Evolutionary conservation across 257 asterid species (phyloP).

Genomic region (Cordia subcordata): DNA sequence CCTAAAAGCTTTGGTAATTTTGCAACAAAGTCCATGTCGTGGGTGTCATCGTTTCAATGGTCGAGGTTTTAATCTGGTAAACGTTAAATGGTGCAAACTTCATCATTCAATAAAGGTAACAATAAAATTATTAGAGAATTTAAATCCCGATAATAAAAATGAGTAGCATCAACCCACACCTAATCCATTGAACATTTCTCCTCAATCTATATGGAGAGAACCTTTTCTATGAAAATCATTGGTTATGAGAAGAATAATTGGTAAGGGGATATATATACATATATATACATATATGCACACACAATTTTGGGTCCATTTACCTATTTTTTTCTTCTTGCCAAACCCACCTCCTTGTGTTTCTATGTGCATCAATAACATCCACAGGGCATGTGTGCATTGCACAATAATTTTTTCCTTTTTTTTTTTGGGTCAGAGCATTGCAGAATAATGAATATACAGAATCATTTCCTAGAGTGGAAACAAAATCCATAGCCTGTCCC

Average conservation of each 20-base stretch:
- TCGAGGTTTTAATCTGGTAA: no score
- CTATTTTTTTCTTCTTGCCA: no score
- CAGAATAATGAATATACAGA: constrained; percentile 10
- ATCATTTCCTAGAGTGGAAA: constrained; percentile 19
- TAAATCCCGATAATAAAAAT: no score
- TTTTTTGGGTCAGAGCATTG: no score
- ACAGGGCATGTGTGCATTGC: not conserved
- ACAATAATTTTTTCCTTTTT: not conserved
- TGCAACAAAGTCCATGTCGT: not conserved
- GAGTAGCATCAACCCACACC: constrained; percentile 4
- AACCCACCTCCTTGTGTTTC: no score
- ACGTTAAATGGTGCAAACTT: no score
- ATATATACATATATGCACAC: no score
- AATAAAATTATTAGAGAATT: no score
- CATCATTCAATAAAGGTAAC: no score
- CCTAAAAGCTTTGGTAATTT: not conserved
- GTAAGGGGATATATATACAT: no score
- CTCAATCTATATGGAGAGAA: constrained; percentile 1
- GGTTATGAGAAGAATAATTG: constrained; percentile 23
- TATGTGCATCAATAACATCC: not conserved
- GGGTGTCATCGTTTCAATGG: no score
- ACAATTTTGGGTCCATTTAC: constrained; percentile 28
- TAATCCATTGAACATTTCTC: constrained; percentile 16
- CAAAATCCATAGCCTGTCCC: constrained; percentile 16
- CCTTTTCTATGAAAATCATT: constrained; percentile 22